Evolutionary conservation across 805 yeast genomes (phyloP), one percentile per base, ranked within the genome.

Genomic region (Zygoascus biomembranicola): DNA sequence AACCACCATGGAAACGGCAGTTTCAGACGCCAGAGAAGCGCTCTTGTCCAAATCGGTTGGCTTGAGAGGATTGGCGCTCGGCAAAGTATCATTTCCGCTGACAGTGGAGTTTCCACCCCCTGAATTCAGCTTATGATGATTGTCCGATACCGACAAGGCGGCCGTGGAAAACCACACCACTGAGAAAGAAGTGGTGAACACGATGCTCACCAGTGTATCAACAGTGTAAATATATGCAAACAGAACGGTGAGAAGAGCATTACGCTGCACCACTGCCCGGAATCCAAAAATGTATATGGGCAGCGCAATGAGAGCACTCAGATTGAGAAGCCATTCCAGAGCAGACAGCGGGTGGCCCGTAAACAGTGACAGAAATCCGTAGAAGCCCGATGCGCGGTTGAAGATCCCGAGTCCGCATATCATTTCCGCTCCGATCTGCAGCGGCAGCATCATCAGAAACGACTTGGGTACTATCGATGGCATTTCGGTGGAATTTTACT

Each of bases 361-460:
- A 63, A 92, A 78, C 26, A 92, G 67, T 0, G 97, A 90, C 20
- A 90, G 72, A 37, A 92, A 73, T 31, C 97, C 99, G 68, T 85
- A 92, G 19, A 82, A 74, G 9, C 98, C 97, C 55, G 95, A 82
- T 59, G 90, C 87, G 66, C 90, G 90, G 72, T 92, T 92, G 58
- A 90, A 75, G 39, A 90, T 77, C 14, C 90, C 85, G 39, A 87
- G 74, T 0, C 87, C 84, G 5, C 90, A 74, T 19, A 85, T 79
- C 1, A 88, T 67, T 67, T 92, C 98, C 23, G 90, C 95, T 13
- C 97, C 98, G 23, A 86, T 75, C 64, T 85, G 88, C 26, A 92
- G 76, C 5, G 98, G 97, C 3, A 88, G 69, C 51, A 77, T 63
- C 13, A 84, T 82, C n/a, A 87, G 65, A 66, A 88, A 88, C 63